A percentile compares a stretch with the other conserved stretches of the same genome.
Conservation (phyloP, 2,329 filamentous ascomycete genomes). For the Verticillium tricorpus region DNA sequence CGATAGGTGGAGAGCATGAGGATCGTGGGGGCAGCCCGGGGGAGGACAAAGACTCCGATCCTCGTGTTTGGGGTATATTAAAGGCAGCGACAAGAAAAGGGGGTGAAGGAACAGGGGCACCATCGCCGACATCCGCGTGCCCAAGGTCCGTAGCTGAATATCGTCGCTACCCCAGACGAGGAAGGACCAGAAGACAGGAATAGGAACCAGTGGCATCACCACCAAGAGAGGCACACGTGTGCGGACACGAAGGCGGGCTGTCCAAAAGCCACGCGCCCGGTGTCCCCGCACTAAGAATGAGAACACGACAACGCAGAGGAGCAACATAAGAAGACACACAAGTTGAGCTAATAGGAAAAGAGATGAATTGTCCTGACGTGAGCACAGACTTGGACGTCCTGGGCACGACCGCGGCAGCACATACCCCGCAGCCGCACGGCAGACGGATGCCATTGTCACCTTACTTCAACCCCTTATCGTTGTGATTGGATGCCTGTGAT, state of each 20-base stretch:
- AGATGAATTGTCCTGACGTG: background rate
- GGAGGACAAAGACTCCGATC: background rate
- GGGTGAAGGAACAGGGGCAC: background rate
- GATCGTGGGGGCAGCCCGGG: background rate
- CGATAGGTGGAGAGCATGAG: background rate
- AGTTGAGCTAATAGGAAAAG: background rate
- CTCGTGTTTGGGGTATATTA: background rate
- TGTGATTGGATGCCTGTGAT: background rate
- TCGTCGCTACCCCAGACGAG: background rate
- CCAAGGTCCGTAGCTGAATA: background rate
- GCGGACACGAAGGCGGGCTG: background rate
- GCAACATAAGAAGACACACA: background rate
- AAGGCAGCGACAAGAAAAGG: background rate
- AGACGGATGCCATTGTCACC: background rate
- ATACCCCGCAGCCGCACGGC: background rate
- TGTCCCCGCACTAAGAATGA: background rate
- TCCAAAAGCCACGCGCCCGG: background rate
- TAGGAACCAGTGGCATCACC: background rate
- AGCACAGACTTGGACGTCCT: background rate
- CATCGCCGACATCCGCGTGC: background rate
- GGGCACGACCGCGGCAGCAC: background rate
- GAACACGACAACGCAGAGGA: background rate
- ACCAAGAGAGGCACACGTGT: background rate
- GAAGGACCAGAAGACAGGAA: background rate
- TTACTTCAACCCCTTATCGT: background rate